Conservation (phyloP, 2,329 filamentous ascomycete genomes). For the Botrytis byssoidea region DNA sequence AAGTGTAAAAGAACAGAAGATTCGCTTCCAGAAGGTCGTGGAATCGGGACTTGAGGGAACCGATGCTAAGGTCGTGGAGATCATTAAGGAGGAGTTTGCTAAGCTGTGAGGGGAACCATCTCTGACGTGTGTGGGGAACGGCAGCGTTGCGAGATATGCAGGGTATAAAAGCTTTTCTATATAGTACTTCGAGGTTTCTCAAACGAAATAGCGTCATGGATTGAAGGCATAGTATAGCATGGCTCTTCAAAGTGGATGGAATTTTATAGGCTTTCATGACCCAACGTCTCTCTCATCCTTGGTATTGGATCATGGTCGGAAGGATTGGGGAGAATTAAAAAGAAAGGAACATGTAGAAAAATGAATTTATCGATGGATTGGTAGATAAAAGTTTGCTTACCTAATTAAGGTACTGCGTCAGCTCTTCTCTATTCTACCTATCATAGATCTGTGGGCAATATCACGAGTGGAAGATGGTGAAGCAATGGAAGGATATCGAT, state of each 20-base stretch:
- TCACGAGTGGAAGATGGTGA: neutral
- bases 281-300: neutral
- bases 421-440: neutral
- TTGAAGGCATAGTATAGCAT: neutral
- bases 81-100: slow-evolving; percentile 68
- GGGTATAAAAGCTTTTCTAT: neutral
- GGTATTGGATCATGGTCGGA: neutral
- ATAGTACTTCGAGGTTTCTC: neutral
- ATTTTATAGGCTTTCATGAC: neutral
- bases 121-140: neutral
- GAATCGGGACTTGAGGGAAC: slow-evolving; percentile 58
- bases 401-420: neutral
- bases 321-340: neutral
- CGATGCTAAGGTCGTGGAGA: slow-evolving; percentile 62
- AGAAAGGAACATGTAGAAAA: neutral
- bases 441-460: neutral
- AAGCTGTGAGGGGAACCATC: neutral
- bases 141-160: neutral
- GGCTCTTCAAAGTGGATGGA: neutral
- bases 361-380: neutral
- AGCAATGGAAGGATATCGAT: neutral
- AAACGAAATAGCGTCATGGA: neutral
- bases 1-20: slow-evolving; percentile 71
- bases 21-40: slow-evolving; percentile 65
- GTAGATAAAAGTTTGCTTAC: neutral